Evolutionary conservation across 768 basidiomycete species (phyloP).

Genomic region (Boletus pseudopeckii): DNA sequence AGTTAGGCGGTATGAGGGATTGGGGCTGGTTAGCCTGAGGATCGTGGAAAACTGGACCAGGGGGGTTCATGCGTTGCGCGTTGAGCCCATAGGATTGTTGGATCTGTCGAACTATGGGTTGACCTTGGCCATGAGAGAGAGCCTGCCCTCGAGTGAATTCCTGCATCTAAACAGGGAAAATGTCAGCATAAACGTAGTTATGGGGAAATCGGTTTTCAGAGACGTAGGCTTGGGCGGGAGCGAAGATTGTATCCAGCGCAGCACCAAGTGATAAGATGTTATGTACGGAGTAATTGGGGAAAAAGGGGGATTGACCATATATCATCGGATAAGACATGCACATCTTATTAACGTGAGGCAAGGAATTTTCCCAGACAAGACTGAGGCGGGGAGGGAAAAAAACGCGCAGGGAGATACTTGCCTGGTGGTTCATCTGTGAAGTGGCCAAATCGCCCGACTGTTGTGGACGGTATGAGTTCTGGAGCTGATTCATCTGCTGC

Average conservation of each 20-base stretch:
- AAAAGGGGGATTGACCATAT: slow-evolving; percentile 20
- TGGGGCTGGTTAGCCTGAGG: slow-evolving; percentile 28
- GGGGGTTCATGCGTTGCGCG: slow-evolving; percentile 36
- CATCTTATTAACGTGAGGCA: slow-evolving; percentile 12
- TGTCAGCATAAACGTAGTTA: slow-evolving; percentile 23
- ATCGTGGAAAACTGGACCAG: slow-evolving; percentile 38
- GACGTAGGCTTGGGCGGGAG: slow-evolving; percentile 5
- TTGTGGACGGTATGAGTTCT: slow-evolving; percentile 42
- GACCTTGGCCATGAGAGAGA: slow-evolving; percentile 39
- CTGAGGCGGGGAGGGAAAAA: slow-evolving; percentile 3
- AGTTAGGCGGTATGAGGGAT: slow-evolving; percentile 36
- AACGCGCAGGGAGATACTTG: slow-evolving; percentile 31
- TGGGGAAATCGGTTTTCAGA: slow-evolving; percentile 2
- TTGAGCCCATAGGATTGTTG: slow-evolving; percentile 42
- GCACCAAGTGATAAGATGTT: slow-evolving; percentile 13
- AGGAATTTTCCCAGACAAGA: slow-evolving; percentile 16
- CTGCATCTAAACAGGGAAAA: slow-evolving; percentile 38
- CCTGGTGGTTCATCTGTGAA: slow-evolving; percentile 45
- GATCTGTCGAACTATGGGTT: slow-evolving; percentile 38
- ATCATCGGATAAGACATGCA: slow-evolving; percentile 12
- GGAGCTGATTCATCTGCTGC: slow-evolving; percentile 53
- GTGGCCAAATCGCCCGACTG: slow-evolving; percentile 40
- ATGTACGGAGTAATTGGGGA: slow-evolving; percentile 5
- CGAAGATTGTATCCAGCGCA: not conserved
- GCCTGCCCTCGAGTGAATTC: slow-evolving; percentile 43